Evolutionary conservation across 164 flowering plant species (phyloP).

Genomic region (Brasenia schreberi): DNA sequence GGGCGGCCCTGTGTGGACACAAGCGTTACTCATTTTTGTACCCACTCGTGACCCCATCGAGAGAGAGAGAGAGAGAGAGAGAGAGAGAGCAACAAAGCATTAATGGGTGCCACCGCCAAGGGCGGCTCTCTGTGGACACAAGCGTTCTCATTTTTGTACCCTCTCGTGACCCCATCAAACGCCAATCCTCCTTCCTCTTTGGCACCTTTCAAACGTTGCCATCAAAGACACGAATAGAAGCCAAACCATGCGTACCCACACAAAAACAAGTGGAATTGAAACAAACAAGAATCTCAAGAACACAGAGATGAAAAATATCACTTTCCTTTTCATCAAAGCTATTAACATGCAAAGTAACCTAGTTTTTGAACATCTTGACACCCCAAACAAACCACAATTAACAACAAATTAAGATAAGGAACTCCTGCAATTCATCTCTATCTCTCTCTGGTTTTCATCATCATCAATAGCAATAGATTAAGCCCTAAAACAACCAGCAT

Average conservation of each 20-base stretch:
- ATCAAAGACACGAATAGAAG: not conserved
- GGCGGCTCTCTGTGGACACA: not conserved
- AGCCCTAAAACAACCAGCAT: conserved; percentile 34
- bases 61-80: not conserved
- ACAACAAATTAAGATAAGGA: no score
- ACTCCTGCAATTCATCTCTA: not conserved
- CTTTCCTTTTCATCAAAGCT: no score
- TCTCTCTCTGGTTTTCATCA: not conserved
- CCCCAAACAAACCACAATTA: no score
- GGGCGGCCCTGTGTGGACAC: no score
- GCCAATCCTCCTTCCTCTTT: not conserved
- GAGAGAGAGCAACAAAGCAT: not conserved
- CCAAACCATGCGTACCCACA: not conserved
- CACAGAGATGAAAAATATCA: not conserved
- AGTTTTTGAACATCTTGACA: no score
- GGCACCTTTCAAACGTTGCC: not conserved
- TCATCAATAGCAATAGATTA: conserved; percentile 8
- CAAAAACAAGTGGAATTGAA: no score
- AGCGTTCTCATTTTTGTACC: not conserved
- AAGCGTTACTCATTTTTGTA: no score
- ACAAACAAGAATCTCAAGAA: no score
- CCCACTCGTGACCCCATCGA: not conserved
- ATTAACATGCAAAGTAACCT: no score
- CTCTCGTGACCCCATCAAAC: not conserved
- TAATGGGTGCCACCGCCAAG: not conserved